Conservation (phyloP, 2,329 filamentous ascomycete species). For the Berkeleyomyces rouxiae region DNA sequence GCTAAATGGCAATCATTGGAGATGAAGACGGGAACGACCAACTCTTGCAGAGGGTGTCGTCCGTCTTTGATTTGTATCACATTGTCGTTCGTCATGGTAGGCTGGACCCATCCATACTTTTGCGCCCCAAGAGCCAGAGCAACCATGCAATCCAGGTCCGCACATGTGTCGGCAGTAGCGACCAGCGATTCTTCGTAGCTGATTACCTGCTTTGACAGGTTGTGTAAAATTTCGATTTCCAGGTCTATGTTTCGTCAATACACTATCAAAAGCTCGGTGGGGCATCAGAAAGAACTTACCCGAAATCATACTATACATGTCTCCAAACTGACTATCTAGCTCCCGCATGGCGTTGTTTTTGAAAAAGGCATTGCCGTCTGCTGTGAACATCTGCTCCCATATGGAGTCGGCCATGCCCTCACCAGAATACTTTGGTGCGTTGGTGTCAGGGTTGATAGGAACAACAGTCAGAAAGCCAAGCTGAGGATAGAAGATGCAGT, state of each 20-base stretch:
- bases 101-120: constrained; percentile 54
- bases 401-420: constrained; percentile 37
- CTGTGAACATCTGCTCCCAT: constrained; percentile 68
- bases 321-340: constrained; percentile 67
- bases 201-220: constrained; percentile 54
- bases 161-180: constrained; percentile 60
- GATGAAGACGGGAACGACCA: constrained; percentile 64
- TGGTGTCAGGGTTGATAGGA: constrained; percentile 32
- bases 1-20: constrained; percentile 60
- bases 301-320: constrained; percentile 70
- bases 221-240: constrained; percentile 77
- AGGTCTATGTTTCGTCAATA: constrained; percentile 37
- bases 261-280: background rate
- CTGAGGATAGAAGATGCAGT: constrained; percentile 82
- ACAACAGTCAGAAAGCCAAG: constrained; percentile 78
- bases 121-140: constrained; percentile 64
- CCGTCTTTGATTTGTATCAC: constrained; percentile 60
- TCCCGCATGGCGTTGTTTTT: constrained; percentile 71
- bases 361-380: constrained; percentile 59
- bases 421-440: constrained; percentile 43
- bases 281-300: constrained; percentile 31
- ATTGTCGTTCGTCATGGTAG: constrained; percentile 53
- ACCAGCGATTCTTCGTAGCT: constrained; percentile 49
- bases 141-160: constrained; percentile 72
- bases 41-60: constrained; percentile 73